Evolutionary conservation across 345 rosid genomes (phyloP).

Genomic region (Clarkia xantiana): DNA sequence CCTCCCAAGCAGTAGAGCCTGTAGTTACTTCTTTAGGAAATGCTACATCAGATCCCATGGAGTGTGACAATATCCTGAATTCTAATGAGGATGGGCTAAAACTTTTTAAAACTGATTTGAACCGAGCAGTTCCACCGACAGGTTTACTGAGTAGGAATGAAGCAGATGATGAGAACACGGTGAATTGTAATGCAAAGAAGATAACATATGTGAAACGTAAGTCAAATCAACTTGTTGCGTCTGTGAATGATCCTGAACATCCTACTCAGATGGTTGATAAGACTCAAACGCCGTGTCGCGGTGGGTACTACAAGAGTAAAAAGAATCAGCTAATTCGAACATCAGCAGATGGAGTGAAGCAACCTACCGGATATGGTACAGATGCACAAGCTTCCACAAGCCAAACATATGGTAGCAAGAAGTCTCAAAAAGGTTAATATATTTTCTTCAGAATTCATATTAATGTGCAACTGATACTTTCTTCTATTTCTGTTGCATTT

Average conservation of each 20-base stretch:
- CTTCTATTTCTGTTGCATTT: no score
- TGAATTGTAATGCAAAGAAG: conserved; percentile 26
- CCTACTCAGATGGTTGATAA: conserved; percentile 20
- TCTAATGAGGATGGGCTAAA: conserved; percentile 24
- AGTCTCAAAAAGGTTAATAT: no score
- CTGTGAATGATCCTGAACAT: conserved; percentile 25
- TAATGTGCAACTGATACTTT: no score
- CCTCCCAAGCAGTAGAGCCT: conserved; percentile 31
- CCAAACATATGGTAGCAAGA: no score
- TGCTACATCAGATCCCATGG: conserved; percentile 23
- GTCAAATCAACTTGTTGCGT: conserved; percentile 77
- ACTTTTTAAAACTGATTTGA: conserved; percentile 20
- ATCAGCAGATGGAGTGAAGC: conserved; percentile 27
- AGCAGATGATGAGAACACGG: conserved; percentile 20
- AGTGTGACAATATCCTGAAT: conserved; percentile 19
- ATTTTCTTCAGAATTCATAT: no score
- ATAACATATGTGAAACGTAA: conserved; percentile 57
- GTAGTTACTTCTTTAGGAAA: conserved; percentile 21
- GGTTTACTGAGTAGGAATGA: conserved; percentile 24
- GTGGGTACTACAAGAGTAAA: conserved; percentile 69
- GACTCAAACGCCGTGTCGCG: conserved; percentile 26
- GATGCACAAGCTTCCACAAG: no score
- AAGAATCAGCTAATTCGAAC: conserved; percentile 77
- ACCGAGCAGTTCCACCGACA: conserved; percentile 25
- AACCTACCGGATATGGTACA: conserved; percentile 5